Base-by-base conservation (phyloP, 2,329 filamentous ascomycete genomes). In the Fusarium tuaranense region DNA sequence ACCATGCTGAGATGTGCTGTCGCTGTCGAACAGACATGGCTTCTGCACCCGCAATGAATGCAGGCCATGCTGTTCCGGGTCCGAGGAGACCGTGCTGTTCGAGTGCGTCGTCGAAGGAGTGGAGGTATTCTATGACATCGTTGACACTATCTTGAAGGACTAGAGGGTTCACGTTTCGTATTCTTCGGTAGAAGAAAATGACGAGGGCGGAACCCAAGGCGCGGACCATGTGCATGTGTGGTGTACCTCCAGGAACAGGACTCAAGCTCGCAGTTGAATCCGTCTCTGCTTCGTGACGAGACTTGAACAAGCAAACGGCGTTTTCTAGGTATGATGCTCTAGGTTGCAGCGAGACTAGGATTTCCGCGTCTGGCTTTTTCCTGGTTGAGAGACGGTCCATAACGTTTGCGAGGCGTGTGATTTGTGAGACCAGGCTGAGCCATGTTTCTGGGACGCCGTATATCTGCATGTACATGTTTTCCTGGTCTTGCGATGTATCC, bases 381-480 rank as follows among this genome's bases (percentile, higher is more conserved):
- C 65, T 36, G 1, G 70, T 53, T 0, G 64, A 72, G 0, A 77
- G 25, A 1, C 70, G 63, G 10, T 77, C 75, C 53, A 76, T 77
- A 1, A 70, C 64, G 27, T 77, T 77, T 7, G 75, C 75, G 0
- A 77, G 67, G 0, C 75, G 63, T 2, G 75, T 77, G 2, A 76
- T 77, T 8, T 77, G 75, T 0, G 75, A 77, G 0, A 77, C 75
- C 7, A 77, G n/a, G 16, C 75, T 77, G 0, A 77, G 60, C 75
- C 75, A 77, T 7, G 75, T 77, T 61, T 77, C 75, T 7, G 75
- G 72, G 4, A 77, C 75, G 0, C 75, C 75, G 4, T 77, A 77
- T 4, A 77, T 77, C 36, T 74, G 75, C 75, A 77, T 76, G 2
- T 77, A 77, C 75, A 77, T 76, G 12, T 75, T 76, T 22, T 77